Conservation (phyloP, 257 asterid species). For the Solanum lignicaule region DNA sequence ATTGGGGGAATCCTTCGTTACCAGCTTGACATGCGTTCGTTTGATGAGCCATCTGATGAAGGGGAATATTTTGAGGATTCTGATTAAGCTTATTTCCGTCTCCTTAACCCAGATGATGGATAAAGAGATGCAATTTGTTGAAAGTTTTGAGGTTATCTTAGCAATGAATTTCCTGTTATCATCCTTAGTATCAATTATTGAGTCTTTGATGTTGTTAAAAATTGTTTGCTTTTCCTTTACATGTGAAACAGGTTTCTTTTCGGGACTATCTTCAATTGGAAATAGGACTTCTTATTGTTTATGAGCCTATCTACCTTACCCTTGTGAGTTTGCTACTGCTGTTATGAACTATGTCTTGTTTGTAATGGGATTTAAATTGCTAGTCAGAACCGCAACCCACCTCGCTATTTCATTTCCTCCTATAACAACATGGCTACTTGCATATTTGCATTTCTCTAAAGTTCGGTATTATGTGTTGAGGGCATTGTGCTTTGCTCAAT, state of each 20-base stretch:
- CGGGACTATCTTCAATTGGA: neutral
- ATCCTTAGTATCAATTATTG: neutral
- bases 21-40: slow-evolving; percentile 38
- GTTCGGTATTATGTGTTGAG: neutral
- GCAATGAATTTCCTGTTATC: neutral
- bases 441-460: neutral
- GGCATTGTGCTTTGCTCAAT: neutral
- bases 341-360: neutral
- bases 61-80: slow-evolving; percentile 24
- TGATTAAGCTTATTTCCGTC: slow-evolving; percentile 12
- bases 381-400: neutral
- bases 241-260: neutral
- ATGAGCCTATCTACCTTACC: neutral
- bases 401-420: neutral
- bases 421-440: neutral
- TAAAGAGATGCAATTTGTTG: neutral
- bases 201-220: neutral
- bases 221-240: neutral
- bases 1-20: slow-evolving; percentile 41
- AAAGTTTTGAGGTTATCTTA: neutral
- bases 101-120: neutral
- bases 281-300: neutral
- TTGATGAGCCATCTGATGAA: slow-evolving; percentile 41
- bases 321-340: neutral
- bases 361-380: neutral